phyloP scores from a whole-genome alignment of 2,329 filamentous ascomycete genomes.

The Chaetothyriales sp. region DNA sequence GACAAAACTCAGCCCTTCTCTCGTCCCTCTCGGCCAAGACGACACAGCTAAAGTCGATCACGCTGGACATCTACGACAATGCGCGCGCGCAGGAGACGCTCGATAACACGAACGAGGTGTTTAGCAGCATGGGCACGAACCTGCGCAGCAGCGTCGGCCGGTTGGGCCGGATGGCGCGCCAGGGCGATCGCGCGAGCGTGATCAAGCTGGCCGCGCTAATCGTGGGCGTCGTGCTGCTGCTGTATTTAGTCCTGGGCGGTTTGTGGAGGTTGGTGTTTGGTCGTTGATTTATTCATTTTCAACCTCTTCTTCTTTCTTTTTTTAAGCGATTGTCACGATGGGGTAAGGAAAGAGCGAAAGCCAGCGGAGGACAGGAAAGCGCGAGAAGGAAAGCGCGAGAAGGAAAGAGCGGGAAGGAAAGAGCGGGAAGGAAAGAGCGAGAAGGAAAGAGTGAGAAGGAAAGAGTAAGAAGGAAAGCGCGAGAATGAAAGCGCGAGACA shows the following conservation, averaged over 20 bases:
- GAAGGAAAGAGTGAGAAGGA: too few species aligned
- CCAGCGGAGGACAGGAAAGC: too few species aligned
- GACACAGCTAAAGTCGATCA: constrained; percentile 79
- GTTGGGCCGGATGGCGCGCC: constrained; percentile 76
- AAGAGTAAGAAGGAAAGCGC: too few species aligned
- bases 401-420: too few species aligned
- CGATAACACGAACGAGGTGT: constrained; percentile 81
- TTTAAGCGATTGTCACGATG: constrained; percentile 35
- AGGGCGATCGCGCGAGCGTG: constrained; percentile 81
- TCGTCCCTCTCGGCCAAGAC: constrained; percentile 86
- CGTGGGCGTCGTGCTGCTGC: constrained; percentile 53
- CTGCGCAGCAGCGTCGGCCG: constrained; percentile 73
- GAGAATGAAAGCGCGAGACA: too few species aligned
- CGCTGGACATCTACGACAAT: constrained; percentile 95
- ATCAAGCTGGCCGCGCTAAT: constrained; percentile 79
- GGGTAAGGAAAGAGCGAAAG: too few species aligned
- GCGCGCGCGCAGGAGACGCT: constrained; percentile 78
- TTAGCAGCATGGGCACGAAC: constrained; percentile 70
- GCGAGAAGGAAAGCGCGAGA: too few species aligned
- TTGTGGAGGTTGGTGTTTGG: constrained; percentile 34
- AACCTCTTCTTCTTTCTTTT: constrained; percentile 2
- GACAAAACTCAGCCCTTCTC: constrained; percentile 89
- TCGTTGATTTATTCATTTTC: constrained; percentile 2
- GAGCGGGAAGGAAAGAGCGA: too few species aligned
- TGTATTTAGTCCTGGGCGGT: constrained; percentile 60